Evolutionary conservation across 139 green algal genomes (phyloP), one percentile per base, ranked within the genome.

Genomic region (Pleodorina starrii): DNA sequence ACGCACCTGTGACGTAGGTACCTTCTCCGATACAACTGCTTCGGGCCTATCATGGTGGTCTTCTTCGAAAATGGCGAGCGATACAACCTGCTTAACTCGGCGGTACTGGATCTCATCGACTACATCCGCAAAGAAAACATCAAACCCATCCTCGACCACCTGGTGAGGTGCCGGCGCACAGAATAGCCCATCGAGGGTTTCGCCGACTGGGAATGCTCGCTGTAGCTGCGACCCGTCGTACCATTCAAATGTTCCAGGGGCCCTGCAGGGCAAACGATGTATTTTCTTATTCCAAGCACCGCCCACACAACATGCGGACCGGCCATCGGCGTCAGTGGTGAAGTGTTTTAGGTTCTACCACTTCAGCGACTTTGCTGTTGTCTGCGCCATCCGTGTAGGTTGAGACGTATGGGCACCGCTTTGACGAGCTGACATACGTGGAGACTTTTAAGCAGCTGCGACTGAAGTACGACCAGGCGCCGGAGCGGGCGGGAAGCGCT

Each of bases 51-150:
- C 59, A 93, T 99, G 71, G 78, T 90, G 3, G 93, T 90, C 2
- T 99, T 99, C 85, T 90, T 97, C 32, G 90, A 90, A 16, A 99
- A 99, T 83, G 96, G 97, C 59, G 78, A 94, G 38, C 87, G 93
- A 16, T 98, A 98, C 93, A 99, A 99, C 92, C 89, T 99, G 73
- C 92, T 99, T 76, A 98, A 98, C 93, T 92, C 76, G 12, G 93
- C 93, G 38, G 91, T 97, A 38, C 92, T 98, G 69, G 96, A 98
- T 89, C 81, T 98, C 60, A 74, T 98, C 9, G 96, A 98, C 35
- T 98, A 96, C 91, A 95, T 99, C 27, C 86, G 93, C 1, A 92
- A 90, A 50, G 96, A 98, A 79, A 97, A 97, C 92, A 95, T 98
- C 66, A 97, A 97, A 88, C 86, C 88, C 21, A 68, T 98, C 7